A percentile compares a stretch with the other conserved stretches of the same genome.
These are phyloP conservation scores for Panicum virgatum DNA, from an alignment of 202 grass and related monocot species.

Conservation along the genomic window DNA sequence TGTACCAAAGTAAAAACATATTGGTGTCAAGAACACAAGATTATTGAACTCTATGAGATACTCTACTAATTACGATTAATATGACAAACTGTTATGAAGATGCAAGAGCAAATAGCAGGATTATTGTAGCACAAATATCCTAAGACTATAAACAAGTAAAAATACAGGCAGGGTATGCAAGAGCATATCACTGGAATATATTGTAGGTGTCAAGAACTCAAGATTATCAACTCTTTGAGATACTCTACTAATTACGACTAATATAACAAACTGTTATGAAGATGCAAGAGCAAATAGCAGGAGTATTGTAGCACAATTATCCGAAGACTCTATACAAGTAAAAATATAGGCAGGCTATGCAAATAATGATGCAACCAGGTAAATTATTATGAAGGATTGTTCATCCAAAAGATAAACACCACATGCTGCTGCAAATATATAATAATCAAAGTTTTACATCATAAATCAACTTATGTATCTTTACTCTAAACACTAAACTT, in stretches of 20 bases:
- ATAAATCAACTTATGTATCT: constrained; percentile 21
- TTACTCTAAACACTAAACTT: not conserved
- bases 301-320: not conserved
- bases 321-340: not conserved
- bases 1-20: constrained; percentile 33
- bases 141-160: not conserved
- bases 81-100: not conserved
- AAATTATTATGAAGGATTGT: constrained; percentile 6
- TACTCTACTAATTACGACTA: not conserved
- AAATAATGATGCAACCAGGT: constrained; percentile 1
- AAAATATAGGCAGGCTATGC: not conserved
- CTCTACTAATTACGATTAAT: not conserved
- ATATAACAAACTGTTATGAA: constrained; percentile 1
- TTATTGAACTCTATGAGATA: constrained; percentile 11
- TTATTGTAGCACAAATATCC: not conserved
- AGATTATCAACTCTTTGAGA: constrained; percentile 19
- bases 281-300: not conserved
- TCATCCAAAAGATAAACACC: not conserved
- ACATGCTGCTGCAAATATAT: constrained; percentile 9
- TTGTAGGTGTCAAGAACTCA: constrained; percentile 23
- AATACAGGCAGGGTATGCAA: not conserved
- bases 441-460: not conserved
- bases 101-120: not conserved
- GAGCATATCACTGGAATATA: too few species aligned
- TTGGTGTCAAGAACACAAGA: constrained; percentile 19